phyloP scores from a whole-genome alignment of 108 stramenopile species.

The Nitzschia sp. region DNA sequence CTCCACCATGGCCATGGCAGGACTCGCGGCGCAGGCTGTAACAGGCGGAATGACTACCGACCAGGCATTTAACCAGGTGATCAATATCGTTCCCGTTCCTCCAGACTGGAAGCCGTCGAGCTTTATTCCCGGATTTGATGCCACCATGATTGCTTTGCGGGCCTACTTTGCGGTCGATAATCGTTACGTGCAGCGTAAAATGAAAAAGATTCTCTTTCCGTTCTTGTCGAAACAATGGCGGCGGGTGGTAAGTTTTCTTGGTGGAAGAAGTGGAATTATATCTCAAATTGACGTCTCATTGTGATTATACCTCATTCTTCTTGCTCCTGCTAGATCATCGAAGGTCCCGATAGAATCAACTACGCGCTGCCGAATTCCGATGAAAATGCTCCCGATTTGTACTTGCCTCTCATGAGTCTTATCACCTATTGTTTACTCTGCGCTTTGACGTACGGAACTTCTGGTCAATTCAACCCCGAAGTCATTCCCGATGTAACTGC shows the following conservation, averaged over 20 bases:
- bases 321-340: conserved; percentile 14
- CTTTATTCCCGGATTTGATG: conserved; percentile 81
- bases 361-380: conserved; percentile 88
- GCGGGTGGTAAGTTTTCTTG: conserved; percentile 63
- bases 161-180: conserved; percentile 97
- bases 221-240: conserved; percentile 83
- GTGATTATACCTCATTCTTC: not conserved
- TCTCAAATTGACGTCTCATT: too few species aligned
- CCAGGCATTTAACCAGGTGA: conserved; percentile 58
- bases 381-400: conserved; percentile 96
- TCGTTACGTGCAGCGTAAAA: conserved; percentile 90
- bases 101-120: conserved; percentile 37
- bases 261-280: too few species aligned
- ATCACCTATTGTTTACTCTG: conserved; percentile 94
- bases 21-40: conserved; percentile 31
- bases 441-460: conserved; percentile 89
- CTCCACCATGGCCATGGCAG: conserved; percentile 55
- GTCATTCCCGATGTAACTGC: conserved; percentile 88
- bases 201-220: conserved; percentile 86
- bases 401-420: conserved; percentile 94
- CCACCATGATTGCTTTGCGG: conserved; percentile 69
- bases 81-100: conserved; percentile 24
- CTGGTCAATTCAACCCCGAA: conserved; percentile 89
- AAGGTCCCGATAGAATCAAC: conserved; percentile 32
- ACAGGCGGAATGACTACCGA: conserved; percentile 37